A percentile compares a stretch with the other conserved stretches of the same genome.
phyloP scores from a whole-genome alignment of 495 filamentous ascomycete species.

The Aspergillus avenaceus region DNA sequence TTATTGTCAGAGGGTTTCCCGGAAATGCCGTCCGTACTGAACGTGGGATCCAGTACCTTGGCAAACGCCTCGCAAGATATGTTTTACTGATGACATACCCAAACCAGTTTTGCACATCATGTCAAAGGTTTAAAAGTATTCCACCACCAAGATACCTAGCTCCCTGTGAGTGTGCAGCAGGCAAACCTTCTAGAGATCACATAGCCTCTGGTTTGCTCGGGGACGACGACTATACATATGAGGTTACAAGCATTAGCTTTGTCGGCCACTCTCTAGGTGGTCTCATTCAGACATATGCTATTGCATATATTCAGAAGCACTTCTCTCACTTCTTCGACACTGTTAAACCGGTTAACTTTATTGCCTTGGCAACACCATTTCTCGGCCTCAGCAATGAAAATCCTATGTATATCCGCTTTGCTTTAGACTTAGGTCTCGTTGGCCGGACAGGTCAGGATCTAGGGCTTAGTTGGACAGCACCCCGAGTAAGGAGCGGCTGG shows the following conservation, averaged over 20 bases:
- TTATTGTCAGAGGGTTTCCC: slow-evolving; percentile 89
- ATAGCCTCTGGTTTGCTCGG: slow-evolving; percentile 6
- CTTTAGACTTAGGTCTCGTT: slow-evolving; percentile 91
- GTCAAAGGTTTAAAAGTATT: slow-evolving; percentile 51
- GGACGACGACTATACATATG: slow-evolving; percentile 61
- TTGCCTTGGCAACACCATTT: slow-evolving; percentile 85
- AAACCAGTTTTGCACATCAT: slow-evolving; percentile 77
- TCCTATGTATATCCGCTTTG: slow-evolving; percentile 93
- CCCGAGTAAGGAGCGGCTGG: slow-evolving; percentile 83
- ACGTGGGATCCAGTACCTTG: slow-evolving; percentile 92
- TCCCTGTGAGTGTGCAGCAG: slow-evolving; percentile 18
- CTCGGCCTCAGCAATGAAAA: slow-evolving; percentile 96
- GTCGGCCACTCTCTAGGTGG: slow-evolving; percentile 92
- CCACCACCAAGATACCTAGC: slow-evolving; percentile 31
- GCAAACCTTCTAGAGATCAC: slow-evolving; percentile 7
- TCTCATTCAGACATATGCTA: slow-evolving; percentile 87
- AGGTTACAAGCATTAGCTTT: slow-evolving; percentile 93
- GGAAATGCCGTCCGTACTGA: slow-evolving; percentile 90
- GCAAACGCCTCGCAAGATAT: slow-evolving; percentile 90
- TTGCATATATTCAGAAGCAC: slow-evolving; percentile 96
- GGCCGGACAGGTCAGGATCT: slow-evolving; percentile 93
- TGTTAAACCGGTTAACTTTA: slow-evolving; percentile 89
- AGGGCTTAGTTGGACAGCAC: slow-evolving; percentile 88
- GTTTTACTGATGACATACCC: slow-evolving; percentile 87
- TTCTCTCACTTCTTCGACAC: slow-evolving; percentile 85